Percentiles rank a stretch among this genome's conserved stretches.
Conservation (phyloP, 2,329 filamentous ascomycete genomes). For the Aspergillus eucalypticola region DNA sequence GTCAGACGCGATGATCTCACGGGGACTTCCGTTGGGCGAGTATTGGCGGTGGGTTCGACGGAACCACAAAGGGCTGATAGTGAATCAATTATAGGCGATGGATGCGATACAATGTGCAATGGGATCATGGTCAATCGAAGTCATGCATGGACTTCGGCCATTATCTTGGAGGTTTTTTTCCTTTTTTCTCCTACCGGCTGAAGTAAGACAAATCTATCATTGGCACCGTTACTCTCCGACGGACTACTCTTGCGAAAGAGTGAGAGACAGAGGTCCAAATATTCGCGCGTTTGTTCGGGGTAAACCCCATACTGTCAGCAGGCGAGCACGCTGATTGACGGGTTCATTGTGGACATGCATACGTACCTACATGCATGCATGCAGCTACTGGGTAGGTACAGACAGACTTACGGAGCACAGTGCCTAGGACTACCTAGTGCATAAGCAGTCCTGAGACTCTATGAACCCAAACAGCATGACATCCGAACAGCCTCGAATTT, state of each 20-base stretch:
- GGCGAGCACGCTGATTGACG: constrained; percentile 2
- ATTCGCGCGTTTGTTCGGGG: constrained; percentile 1
- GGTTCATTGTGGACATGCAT: constrained; percentile 1
- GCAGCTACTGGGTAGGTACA: background rate
- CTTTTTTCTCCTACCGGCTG: background rate
- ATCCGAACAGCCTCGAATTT: background rate
- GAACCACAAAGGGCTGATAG: background rate
- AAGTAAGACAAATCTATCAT: background rate
- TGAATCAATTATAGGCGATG: background rate
- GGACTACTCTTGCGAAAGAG: background rate
- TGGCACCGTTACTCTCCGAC: background rate
- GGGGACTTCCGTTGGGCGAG: constrained; percentile 15
- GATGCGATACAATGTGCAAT: background rate
- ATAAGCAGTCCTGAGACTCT: background rate
- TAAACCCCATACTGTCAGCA: background rate
- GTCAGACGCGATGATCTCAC: constrained; percentile 14
- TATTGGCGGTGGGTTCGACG: constrained; percentile 15
- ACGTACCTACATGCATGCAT: constrained; percentile 1
- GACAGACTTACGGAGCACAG: background rate
- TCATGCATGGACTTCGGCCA: background rate
- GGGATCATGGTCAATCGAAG: background rate
- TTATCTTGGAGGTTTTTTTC: too few species aligned
- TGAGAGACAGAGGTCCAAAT: background rate
- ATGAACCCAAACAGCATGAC: background rate
- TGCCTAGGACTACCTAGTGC: background rate